Evolutionary conservation across 2,329 filamentous ascomycete genomes (phyloP).

Genomic region (Fusarium brachygibbosum): DNA sequence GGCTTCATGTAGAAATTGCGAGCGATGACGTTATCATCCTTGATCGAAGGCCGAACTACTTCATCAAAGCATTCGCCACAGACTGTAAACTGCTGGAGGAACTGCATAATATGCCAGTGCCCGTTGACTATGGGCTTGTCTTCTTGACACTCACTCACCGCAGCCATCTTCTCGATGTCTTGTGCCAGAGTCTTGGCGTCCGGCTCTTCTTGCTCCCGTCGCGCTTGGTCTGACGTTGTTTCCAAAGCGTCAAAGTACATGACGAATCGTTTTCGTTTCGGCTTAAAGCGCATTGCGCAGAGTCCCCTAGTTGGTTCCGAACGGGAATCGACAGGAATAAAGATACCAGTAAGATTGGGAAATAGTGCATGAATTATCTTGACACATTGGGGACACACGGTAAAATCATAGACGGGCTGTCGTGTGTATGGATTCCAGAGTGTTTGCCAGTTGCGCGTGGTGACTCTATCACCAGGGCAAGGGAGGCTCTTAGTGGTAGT

Average conservation of each 20-base stretch:
- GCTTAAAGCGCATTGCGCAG: conserved; percentile 77
- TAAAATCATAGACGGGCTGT: conserved; percentile 76
- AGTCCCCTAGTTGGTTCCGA: conserved; percentile 63
- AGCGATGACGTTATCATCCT: conserved; percentile 68
- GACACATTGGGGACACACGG: conserved; percentile 80
- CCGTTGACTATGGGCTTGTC: conserved; percentile 72
- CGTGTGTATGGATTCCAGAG: conserved; percentile 76
- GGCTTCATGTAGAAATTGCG: conserved; percentile 74
- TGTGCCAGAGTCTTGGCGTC: conserved; percentile 74
- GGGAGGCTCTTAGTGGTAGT: conserved; percentile 63
- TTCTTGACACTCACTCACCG: conserved; percentile 73
- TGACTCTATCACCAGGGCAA: conserved; percentile 70
- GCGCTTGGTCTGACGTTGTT: conserved; percentile 65
- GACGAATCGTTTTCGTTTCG: conserved; percentile 67
- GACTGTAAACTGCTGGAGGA: conserved; percentile 82
- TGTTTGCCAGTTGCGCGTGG: conserved; percentile 78
- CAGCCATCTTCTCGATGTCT: conserved; percentile 70
- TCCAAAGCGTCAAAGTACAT: conserved; percentile 74
- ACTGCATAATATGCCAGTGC: conserved; percentile 83
- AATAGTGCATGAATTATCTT: conserved; percentile 79
- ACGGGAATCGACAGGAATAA: conserved; percentile 66
- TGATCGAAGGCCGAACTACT: conserved; percentile 77
- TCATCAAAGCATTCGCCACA: conserved; percentile 90
- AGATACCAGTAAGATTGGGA: conserved; percentile 77
- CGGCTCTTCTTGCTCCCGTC: conserved; percentile 60